These are phyloP conservation scores for Fusarium pilosicola DNA, from an alignment of 2,329 filamentous ascomycete species.

Conservation along the genomic window DNA sequence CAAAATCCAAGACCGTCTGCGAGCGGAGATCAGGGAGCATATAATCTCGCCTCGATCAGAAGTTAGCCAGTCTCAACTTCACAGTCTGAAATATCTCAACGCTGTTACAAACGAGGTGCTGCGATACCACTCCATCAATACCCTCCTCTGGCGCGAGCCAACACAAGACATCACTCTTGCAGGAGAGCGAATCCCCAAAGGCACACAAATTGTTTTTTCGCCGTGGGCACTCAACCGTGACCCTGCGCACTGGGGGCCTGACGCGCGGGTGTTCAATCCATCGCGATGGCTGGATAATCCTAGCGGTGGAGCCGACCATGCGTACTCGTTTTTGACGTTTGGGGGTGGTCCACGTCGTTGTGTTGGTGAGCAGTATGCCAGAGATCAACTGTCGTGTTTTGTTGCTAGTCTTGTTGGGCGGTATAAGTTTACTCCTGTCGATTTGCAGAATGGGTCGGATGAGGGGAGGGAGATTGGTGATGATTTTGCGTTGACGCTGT, in stretches of 20 bases:
- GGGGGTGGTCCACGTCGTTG: neutral
- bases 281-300: neutral
- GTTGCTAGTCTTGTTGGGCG: neutral
- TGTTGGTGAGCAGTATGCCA: neutral
- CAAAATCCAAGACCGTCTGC: neutral
- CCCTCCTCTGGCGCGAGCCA: neutral
- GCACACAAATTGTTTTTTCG: neutral
- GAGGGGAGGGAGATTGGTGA: neutral
- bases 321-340: neutral
- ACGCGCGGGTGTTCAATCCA: neutral
- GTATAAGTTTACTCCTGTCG: neutral
- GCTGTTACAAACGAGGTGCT: rapidly evolving
- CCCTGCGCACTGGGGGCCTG: neutral
- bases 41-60: neutral
- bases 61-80: neutral
- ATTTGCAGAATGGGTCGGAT: neutral
- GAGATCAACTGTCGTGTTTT: neutral
- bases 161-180: neutral
- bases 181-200: neutral
- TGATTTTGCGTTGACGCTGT: neutral
- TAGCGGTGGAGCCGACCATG: neutral
- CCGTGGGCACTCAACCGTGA: neutral
- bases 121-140: neutral
- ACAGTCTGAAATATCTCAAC: neutral
- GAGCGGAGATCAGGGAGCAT: neutral